phyloP scores from a whole-genome alignment of 495 filamentous ascomycete species.

The Tuber melanosporum region DNA sequence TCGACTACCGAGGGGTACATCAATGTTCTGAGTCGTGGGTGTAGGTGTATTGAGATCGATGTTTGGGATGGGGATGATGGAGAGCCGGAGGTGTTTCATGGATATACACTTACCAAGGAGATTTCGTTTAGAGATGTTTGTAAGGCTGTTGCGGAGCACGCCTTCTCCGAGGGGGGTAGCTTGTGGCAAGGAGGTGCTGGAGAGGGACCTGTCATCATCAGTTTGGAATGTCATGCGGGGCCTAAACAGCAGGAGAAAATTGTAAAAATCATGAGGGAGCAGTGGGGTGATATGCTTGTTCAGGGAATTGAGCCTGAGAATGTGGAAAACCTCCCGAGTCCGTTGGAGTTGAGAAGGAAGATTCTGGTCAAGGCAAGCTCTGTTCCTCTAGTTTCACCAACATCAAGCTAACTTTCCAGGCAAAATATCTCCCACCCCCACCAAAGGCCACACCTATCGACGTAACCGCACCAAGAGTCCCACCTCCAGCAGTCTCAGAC shows the following conservation, averaged over 20 bases:
- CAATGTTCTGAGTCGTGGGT: constrained; percentile 73
- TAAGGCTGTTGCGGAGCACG: constrained; percentile 66
- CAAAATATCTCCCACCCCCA: constrained; percentile 31
- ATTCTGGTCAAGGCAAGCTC: constrained; percentile 75
- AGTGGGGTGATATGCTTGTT: constrained; percentile 65
- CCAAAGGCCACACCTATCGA: neutral
- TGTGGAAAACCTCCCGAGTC: constrained; percentile 56
- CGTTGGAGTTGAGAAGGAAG: constrained; percentile 60
- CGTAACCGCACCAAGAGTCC: neutral
- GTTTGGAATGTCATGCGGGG: constrained; percentile 78
- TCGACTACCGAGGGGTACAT: constrained; percentile 76
- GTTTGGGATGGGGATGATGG: constrained; percentile 76
- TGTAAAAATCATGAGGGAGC: constrained; percentile 78
- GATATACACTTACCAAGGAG: constrained; percentile 82
- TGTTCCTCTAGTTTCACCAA: neutral
- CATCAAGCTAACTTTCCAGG: constrained; percentile 11
- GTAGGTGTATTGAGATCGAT: constrained; percentile 90
- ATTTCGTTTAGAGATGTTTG: constrained; percentile 80
- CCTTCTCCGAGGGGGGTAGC: constrained; percentile 49
- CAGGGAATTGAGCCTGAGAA: constrained; percentile 49
- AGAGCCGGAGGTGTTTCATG: constrained; percentile 79
- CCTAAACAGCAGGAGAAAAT: constrained; percentile 75
- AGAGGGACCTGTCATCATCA: constrained; percentile 78
- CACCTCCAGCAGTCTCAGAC: neutral
- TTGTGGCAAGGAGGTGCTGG: constrained; percentile 46